Conservation (phyloP, 495 filamentous ascomycete genomes). For the Glarea lozoyensis region DNA sequence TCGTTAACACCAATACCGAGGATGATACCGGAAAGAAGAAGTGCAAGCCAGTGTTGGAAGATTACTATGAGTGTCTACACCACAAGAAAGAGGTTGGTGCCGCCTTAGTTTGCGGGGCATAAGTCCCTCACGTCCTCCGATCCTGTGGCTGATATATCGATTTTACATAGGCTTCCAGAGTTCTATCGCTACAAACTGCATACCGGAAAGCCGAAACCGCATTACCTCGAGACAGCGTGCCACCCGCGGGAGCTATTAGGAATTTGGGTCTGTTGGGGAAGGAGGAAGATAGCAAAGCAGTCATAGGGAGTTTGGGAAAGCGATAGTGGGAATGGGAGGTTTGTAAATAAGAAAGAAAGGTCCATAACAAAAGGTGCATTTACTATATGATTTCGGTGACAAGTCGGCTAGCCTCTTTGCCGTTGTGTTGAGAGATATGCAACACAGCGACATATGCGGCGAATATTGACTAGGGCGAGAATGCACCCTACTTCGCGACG, state of each 20-base stretch:
- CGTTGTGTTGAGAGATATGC: too few species aligned
- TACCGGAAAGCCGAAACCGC: slow-evolving; percentile 75
- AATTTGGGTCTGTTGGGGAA: slow-evolving; percentile 74
- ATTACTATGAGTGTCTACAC: slow-evolving; percentile 98
- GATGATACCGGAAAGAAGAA: slow-evolving; percentile 78
- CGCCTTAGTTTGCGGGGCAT: too few species aligned
- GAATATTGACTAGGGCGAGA: too few species aligned
- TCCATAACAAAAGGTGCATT: too few species aligned
- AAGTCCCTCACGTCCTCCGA: too few species aligned
- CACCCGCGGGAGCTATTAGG: slow-evolving; percentile 66
- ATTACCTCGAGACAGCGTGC: slow-evolving; percentile 66
- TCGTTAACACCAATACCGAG: slow-evolving; percentile 66
- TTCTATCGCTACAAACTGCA: slow-evolving; percentile 69
- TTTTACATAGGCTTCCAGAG: slow-evolving; percentile 59
- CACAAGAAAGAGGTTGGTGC: slow-evolving; percentile 88
- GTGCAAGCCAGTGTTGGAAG: slow-evolving; percentile 81
- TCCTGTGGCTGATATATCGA: too few species aligned
- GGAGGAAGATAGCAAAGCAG: slow-evolving; percentile 66
- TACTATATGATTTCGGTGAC: too few species aligned
- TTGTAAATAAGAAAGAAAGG: slow-evolving; percentile 22
- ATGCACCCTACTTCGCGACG: too few species aligned
- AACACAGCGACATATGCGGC: too few species aligned
- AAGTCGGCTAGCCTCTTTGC: too few species aligned
- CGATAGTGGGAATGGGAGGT: background rate
- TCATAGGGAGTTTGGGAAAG: slow-evolving; percentile 31